Conservation (phyloP, 225 moss, liverwort and hornwort genomes). For the Marchantia paleacea region DNA sequence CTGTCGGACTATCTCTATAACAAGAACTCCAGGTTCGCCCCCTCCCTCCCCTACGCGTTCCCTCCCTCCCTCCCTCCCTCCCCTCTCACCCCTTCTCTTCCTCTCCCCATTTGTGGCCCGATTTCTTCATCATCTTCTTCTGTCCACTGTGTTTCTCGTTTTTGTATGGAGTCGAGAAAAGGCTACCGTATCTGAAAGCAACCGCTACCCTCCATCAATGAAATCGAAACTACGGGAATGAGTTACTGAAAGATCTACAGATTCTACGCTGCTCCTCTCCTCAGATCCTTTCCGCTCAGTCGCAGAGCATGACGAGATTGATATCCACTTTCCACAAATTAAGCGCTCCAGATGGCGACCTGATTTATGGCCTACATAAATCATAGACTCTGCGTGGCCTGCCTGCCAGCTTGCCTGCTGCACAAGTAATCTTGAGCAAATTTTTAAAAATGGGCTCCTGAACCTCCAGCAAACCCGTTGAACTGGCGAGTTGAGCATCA, state of each 20-base stretch:
- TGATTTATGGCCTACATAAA: background rate
- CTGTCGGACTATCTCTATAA: conserved; percentile 2
- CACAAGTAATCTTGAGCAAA: background rate
- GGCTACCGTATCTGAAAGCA: background rate
- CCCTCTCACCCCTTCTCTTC: background rate
- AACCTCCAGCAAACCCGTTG: background rate
- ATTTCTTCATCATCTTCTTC: background rate
- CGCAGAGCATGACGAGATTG: background rate
- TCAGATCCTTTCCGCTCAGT: conserved; percentile 3
- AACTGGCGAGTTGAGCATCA: background rate
- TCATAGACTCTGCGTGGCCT: background rate
- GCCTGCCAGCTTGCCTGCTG: background rate
- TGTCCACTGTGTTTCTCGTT: background rate
- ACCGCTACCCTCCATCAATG: background rate
- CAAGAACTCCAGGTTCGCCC: conserved; percentile 22
- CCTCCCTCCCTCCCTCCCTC: background rate
- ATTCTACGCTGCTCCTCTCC: background rate
- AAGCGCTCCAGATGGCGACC: background rate
- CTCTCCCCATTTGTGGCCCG: background rate
- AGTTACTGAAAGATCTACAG: conserved; percentile 3
- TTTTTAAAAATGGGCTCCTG: background rate
- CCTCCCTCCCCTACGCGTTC: background rate
- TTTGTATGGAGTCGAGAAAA: background rate
- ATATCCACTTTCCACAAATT: background rate
- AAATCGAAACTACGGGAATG: background rate